These are phyloP conservation scores for Luzula sylvatica DNA, from an alignment of 176 grass and related monocot genomes.

Conservation along the genomic window DNA sequence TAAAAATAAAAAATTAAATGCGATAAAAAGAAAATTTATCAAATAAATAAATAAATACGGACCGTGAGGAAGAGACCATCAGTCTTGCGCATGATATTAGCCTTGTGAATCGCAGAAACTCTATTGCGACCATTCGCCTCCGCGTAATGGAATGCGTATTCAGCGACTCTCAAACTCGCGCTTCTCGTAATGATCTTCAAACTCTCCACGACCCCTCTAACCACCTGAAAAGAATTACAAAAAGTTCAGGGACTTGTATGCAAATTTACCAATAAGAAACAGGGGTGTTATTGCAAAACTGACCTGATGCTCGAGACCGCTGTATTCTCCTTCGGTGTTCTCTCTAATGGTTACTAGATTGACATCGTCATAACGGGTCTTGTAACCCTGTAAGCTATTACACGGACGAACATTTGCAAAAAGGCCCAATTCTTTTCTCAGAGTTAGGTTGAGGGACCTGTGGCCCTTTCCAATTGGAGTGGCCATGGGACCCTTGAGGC, in stretches of 20 bases:
- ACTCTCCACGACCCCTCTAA: slow-evolving; percentile 98
- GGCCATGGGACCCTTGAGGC: slow-evolving; percentile 97
- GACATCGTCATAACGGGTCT: slow-evolving; percentile 91
- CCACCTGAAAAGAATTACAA: slow-evolving; percentile 36
- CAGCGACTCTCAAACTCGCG: slow-evolving; percentile 93
- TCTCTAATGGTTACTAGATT: slow-evolving; percentile 97
- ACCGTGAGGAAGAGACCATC: slow-evolving; percentile 99
- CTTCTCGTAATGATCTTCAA: slow-evolving; percentile 96
- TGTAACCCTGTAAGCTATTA: slow-evolving; percentile 82
- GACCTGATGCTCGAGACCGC: slow-evolving; percentile 98
- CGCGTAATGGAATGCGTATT: slow-evolving; percentile 98
- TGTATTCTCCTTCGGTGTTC: slow-evolving; percentile 97
- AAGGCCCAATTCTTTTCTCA: slow-evolving; percentile 89
- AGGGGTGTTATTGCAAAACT: not conserved
- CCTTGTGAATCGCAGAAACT: slow-evolving; percentile 95
- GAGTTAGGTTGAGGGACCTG: slow-evolving; percentile 87
- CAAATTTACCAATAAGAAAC: too few species aligned
- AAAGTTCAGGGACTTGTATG: too few species aligned
- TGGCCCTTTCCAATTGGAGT: slow-evolving; percentile 98
- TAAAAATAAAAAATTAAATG: slow-evolving; percentile 9
- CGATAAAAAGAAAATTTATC: not conserved
- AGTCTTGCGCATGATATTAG: slow-evolving; percentile 98
- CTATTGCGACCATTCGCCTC: slow-evolving; percentile 72
- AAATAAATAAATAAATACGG: slow-evolving; percentile 12
- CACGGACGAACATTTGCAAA: slow-evolving; percentile 96